Evolutionary conservation across 2,329 filamentous ascomycete genomes (phyloP).

Genomic region (Sphaerostilbella broomeana): DNA sequence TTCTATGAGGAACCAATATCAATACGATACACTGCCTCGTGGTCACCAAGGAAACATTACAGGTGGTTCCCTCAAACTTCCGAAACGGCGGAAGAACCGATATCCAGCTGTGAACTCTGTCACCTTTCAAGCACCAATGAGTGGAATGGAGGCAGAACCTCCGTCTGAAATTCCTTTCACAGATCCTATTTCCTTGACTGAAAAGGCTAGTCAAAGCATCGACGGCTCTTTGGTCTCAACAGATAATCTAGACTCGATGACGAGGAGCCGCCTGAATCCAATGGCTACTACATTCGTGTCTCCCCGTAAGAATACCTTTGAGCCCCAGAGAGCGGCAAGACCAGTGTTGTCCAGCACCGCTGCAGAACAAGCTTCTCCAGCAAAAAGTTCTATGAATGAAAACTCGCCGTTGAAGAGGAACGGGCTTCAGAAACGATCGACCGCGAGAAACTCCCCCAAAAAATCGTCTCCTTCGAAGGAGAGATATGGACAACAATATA

Average conservation of each 20-base stretch:
- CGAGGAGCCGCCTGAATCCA: slow-evolving; percentile 11
- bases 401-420: not conserved
- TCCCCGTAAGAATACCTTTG: slow-evolving; percentile 3
- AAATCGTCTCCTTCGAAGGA: not conserved
- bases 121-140: slow-evolving; percentile 5
- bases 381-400: not conserved
- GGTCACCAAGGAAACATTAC: slow-evolving; percentile 18
- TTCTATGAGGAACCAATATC: slow-evolving; percentile 1
- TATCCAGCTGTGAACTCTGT: slow-evolving; percentile 1
- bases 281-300: slow-evolving; percentile 10
- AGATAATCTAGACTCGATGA: not conserved
- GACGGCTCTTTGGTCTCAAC: not conserved
- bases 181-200: not conserved
- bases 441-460: not conserved
- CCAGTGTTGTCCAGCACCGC: not conserved
- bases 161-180: slow-evolving; percentile 16
- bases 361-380: not conserved
- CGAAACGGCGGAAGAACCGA: slow-evolving; percentile 24
- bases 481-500: not conserved
- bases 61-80: slow-evolving; percentile 29
- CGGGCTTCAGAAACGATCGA: not conserved
- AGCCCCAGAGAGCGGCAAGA: no score
- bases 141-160: slow-evolving; percentile 1
- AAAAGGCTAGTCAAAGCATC: not conserved
- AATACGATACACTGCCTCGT: slow-evolving; percentile 9